These are phyloP conservation scores for Skeletonema costatum DNA, from an alignment of 108 stramenopile species.

Conservation along the genomic window DNA sequence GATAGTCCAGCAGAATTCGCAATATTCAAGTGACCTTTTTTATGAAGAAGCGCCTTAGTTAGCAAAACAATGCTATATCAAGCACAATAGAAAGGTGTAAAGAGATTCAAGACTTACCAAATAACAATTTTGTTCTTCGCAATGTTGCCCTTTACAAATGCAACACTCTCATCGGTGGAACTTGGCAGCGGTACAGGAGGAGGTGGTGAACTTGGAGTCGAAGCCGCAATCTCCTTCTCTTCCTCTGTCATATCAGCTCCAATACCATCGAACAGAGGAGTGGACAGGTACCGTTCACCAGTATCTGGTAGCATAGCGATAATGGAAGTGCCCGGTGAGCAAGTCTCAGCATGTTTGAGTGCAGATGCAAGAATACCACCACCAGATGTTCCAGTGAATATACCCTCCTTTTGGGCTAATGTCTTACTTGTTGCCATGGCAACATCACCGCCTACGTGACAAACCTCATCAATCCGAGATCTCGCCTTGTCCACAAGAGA, in stretches of 20 bases:
- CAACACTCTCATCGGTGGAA: constrained; percentile 45
- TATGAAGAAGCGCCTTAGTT: too few relatives aligned
- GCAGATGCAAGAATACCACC: constrained; percentile 61
- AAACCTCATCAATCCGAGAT: constrained; percentile 32
- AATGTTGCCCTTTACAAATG: constrained; percentile 74
- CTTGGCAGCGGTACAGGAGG: constrained; percentile 37
- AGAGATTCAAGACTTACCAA: too few relatives aligned
- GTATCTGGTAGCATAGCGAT: constrained; percentile 69
- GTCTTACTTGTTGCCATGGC: constrained; percentile 49
- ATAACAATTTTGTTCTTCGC: constrained; percentile 65
- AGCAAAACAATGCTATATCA: too few relatives aligned
- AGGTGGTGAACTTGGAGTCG: constrained; percentile 46
- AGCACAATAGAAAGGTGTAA: too few relatives aligned
- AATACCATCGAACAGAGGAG: constrained; percentile 69
- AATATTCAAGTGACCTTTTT: constrained; percentile 78
- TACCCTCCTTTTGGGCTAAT: constrained; percentile 71
- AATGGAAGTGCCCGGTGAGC: constrained; percentile 47
- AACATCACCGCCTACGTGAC: constrained; percentile 29
- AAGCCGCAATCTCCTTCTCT: constrained; percentile 50
- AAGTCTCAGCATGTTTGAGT: constrained; percentile 57
- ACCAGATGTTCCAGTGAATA: constrained; percentile 64
- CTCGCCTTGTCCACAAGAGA: constrained; percentile 38
- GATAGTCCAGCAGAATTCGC: constrained; percentile 71
- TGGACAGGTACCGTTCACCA: constrained; percentile 72
- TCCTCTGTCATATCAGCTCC: constrained; percentile 74